Percentiles rank a stretch among this genome's conserved stretches.
Conservation (phyloP, 768 basidiomycete species). For the Boletus tomentosulus region DNA sequence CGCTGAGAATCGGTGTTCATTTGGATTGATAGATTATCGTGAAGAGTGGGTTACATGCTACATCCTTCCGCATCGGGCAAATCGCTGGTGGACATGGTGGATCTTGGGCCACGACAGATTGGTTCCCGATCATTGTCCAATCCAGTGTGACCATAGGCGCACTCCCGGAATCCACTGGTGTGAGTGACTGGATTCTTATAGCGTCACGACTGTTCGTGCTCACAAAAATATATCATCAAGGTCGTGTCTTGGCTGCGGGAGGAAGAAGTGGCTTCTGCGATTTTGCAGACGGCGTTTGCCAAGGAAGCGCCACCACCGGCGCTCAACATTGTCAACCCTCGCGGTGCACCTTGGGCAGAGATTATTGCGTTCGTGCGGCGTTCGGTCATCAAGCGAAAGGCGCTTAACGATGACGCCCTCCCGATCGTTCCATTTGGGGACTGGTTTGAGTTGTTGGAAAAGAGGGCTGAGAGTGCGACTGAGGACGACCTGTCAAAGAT, state of each 20-base stretch:
- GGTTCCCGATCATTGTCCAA: constrained; percentile 43
- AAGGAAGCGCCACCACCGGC: constrained; percentile 15
- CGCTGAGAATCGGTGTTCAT: not conserved
- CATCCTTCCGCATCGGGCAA: constrained; percentile 45
- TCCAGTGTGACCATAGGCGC: constrained; percentile 22
- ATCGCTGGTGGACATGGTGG: constrained; percentile 39
- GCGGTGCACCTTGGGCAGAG: constrained; percentile 29
- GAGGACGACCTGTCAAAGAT: constrained; percentile 29
- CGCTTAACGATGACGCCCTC: constrained; percentile 8
- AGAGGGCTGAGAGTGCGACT: constrained; percentile 12
- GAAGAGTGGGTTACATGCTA: constrained; percentile 34
- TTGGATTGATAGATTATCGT: constrained; percentile 30
- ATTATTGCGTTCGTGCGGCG: constrained; percentile 26
- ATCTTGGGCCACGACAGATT: constrained; percentile 43
- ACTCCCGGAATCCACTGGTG: constrained; percentile 31
- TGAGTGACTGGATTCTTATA: constrained; percentile 18
- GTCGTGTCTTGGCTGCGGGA: constrained; percentile 41
- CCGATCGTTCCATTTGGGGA: constrained; percentile 32
- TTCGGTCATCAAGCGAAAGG: constrained; percentile 12
- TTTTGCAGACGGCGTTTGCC: constrained; percentile 28
- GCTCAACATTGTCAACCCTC: constrained; percentile 40
- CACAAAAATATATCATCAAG: constrained; percentile 14
- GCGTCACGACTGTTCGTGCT: not conserved
- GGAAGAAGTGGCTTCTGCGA: constrained; percentile 33
- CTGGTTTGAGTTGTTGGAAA: constrained; percentile 32